Percentiles rank a stretch among this genome's conserved stretches.
These are phyloP conservation scores for Fusarium dimerum DNA, from an alignment of 2,329 filamentous ascomycete species.

Conservation along the genomic window DNA sequence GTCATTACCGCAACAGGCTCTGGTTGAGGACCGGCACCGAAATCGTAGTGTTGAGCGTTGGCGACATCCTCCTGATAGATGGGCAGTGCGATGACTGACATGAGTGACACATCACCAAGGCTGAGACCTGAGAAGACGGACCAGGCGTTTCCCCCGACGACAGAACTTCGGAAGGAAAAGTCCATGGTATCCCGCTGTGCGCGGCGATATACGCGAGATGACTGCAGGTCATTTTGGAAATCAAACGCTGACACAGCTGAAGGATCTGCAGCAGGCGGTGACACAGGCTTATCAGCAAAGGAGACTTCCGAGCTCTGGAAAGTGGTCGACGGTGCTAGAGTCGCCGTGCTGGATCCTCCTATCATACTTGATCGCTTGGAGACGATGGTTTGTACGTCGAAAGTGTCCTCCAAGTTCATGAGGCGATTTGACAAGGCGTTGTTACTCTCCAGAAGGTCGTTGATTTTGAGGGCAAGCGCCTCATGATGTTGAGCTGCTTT, in stretches of 20 bases:
- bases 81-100: constrained; percentile 7
- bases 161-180: constrained; percentile 10
- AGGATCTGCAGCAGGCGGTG: not conserved
- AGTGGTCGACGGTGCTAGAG: not conserved
- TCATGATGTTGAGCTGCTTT: no score
- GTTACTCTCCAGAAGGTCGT: constrained; percentile 6
- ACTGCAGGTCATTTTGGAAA: constrained; percentile 6
- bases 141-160: constrained; percentile 1
- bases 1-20: not conserved
- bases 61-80: constrained; percentile 7
- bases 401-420: constrained; percentile 3
- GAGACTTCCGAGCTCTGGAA: not conserved
- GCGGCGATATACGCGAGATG: constrained; percentile 10
- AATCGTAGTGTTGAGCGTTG: constrained; percentile 9
- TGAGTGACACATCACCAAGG: constrained; percentile 2
- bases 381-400: constrained; percentile 1
- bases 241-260: not conserved
- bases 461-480: not conserved
- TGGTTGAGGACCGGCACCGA: not conserved
- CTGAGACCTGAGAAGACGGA: constrained; percentile 7
- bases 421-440: not conserved
- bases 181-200: constrained; percentile 7
- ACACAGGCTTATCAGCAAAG: not conserved
- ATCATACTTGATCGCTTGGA: constrained; percentile 2
- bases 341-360: not conserved